Conservation (phyloP, 768 basidiomycete species). For the Pholiota microspora region DNA sequence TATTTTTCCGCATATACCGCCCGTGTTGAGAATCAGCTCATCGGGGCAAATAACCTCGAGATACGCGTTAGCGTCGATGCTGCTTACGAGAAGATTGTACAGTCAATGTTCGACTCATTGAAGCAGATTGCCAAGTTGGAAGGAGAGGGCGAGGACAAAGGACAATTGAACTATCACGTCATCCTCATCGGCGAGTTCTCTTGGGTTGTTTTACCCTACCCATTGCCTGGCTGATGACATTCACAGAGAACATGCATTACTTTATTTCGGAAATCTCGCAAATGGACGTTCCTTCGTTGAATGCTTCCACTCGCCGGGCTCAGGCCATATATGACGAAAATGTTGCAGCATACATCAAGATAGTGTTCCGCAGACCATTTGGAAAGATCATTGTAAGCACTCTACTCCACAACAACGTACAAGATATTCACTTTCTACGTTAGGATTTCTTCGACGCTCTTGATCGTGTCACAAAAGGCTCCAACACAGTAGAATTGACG, state of each 20-base stretch:
- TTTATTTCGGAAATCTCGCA: conserved; percentile 82
- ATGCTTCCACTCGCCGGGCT: conserved; percentile 65
- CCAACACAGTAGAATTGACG: conserved; percentile 72
- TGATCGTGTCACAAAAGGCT: conserved; percentile 81
- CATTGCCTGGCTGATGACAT: neutral
- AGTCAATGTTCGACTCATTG: conserved; percentile 87
- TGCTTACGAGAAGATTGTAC: conserved; percentile 86
- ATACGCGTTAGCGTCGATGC: conserved; percentile 75
- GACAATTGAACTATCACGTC: conserved; percentile 94
- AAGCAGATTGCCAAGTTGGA: conserved; percentile 97
- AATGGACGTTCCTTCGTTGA: conserved; percentile 63
- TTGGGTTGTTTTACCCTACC: neutral
- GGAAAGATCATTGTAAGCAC: conserved; percentile 77
- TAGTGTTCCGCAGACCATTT: conserved; percentile 85
- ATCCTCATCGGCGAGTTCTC: conserved; percentile 79
- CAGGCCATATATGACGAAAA: conserved; percentile 90
- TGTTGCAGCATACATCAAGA: conserved; percentile 78
- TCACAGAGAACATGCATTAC: conserved; percentile 92
- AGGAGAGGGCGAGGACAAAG: conserved; percentile 92
- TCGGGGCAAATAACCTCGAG: conserved; percentile 72
- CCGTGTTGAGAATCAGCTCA: conserved; percentile 81
- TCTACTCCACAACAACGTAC: neutral
- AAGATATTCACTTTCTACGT: neutral
- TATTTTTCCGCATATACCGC: conserved; percentile 88
- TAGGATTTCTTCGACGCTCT: conserved; percentile 96